These are phyloP conservation scores for Globisporangium radiosum DNA, from an alignment of 352 stramenopile species.

Conservation along the genomic window DNA sequence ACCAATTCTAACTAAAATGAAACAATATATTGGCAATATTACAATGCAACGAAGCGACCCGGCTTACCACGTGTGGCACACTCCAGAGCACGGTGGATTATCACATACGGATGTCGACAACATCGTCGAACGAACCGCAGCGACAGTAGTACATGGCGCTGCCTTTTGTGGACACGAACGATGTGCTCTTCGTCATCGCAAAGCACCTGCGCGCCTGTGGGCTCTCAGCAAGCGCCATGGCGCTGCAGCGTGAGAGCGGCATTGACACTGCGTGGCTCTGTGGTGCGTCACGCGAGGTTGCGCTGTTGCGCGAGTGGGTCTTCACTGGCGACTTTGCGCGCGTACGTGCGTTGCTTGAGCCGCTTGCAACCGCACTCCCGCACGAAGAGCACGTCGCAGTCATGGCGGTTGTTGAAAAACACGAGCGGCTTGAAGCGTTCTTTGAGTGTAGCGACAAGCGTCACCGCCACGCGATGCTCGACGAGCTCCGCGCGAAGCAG, in stretches of 20 bases:
- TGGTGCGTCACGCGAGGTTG: slow-evolving; percentile 34
- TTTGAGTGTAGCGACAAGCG: slow-evolving; percentile 1
- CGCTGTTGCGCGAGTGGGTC: slow-evolving; percentile 45
- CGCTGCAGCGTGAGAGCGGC: slow-evolving; percentile 46
- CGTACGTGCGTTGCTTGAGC: slow-evolving; percentile 31
- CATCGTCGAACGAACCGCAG: no score
- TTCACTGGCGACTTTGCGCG: slow-evolving; percentile 35
- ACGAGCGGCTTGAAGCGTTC: slow-evolving; percentile 30
- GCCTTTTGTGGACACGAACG: neutral
- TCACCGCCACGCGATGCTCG: slow-evolving; percentile 8
- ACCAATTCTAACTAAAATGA: no score
- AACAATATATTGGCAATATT: no score
- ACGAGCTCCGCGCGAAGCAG: slow-evolving; percentile 6
- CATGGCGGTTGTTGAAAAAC: slow-evolving; percentile 24
- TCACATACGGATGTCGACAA: no score
- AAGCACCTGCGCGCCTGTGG: slow-evolving; percentile 36
- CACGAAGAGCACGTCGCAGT: slow-evolving; percentile 14
- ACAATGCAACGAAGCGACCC: no score
- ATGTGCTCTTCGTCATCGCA: slow-evolving; percentile 49
- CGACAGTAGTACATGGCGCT: neutral
- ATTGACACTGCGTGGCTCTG: slow-evolving; percentile 56
- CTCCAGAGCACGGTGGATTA: no score
- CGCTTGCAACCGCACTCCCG: slow-evolving; percentile 19
- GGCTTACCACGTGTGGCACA: no score
- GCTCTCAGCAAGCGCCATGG: slow-evolving; percentile 30